Base-by-base conservation (phyloP, 345 rosid genomes). In the Melastoma malabathricum region DNA sequence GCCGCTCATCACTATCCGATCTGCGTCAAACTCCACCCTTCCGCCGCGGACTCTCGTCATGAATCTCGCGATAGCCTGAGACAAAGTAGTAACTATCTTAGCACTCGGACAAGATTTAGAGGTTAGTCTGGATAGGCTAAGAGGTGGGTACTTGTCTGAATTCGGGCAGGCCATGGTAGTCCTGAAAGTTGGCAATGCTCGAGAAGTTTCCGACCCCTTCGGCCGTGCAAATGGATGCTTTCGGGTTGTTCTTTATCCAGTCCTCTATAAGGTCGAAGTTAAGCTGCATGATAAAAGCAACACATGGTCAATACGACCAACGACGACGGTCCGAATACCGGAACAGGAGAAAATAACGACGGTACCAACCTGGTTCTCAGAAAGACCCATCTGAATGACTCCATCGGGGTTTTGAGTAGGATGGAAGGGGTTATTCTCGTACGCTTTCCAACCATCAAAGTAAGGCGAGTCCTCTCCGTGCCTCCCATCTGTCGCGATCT, bases 381-480 rank as follows among this genome's bases (percentile, higher is more conserved):
- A 80, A 12, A 89, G 83, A 34, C 97, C 97, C 88, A 89, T 81
- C 62, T 89, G 97, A 59, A 89, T 84, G 20, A 88, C 71, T 0
- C 97, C 97, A 0, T 67, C 43, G 5, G 84, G 89, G 39, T 84
- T 82, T 2, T 18, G 60, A 19, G 68, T 45, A 0, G 65, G 68
- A 64, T 84, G 94, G 58, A 63, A 89, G 12, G 89, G 95, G 64
- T 80, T 61, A 18, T 52, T 63, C n/a, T 84, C 79, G 39, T 80
- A 82, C 15, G 97, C 82, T 66, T 78, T 89, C 97, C 89, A 89
- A 10, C 97, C 97, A 27, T 82, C 74, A 31, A 89, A 89, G 48
- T 89, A 89, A 0, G 83, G 79, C 0, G 95, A 80, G 18, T 84
- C 59, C 61, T 89, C 97, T 0, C 97, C 92, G 34, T 89, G 94